Conservation (phyloP, 2,329 filamentous ascomycete species). For the Rhynchosporium graminicola region DNA sequence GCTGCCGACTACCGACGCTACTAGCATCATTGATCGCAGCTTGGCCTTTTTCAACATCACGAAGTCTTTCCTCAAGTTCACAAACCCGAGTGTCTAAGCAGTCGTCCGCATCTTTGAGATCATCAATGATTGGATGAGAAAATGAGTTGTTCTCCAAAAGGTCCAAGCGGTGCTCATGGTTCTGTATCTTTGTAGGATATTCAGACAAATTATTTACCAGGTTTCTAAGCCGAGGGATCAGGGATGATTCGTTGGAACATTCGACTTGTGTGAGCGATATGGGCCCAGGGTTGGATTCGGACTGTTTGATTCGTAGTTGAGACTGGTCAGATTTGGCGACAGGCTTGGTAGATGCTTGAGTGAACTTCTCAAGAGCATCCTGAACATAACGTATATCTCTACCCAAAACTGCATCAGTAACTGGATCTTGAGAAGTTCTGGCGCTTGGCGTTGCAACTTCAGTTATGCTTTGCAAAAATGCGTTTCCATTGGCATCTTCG, state of each 20-base stretch:
- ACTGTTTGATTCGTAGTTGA: constrained; percentile 30
- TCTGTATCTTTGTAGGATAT: constrained; percentile 32
- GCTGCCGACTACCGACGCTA: constrained; percentile 31
- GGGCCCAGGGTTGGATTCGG: constrained; percentile 18
- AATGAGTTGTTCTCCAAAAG: constrained; percentile 71
- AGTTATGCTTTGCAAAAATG: constrained; percentile 36
- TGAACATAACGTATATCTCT: constrained; percentile 27
- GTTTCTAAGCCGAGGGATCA: constrained; percentile 31
- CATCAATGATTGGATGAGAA: constrained; percentile 64
- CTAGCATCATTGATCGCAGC: constrained; percentile 45
- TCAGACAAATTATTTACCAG: constrained; percentile 32
- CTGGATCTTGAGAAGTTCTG: constrained; percentile 28
- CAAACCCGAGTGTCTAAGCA: constrained; percentile 65
- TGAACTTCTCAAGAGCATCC: constrained; percentile 29
- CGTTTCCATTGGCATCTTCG: constrained; percentile 34
- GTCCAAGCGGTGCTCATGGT: constrained; percentile 65
- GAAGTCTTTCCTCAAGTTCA: constrained; percentile 66
- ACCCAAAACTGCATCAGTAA: constrained; percentile 22
- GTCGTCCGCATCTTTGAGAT: constrained; percentile 68
- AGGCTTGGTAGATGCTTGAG: constrained; percentile 19
- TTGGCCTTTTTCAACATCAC: constrained; percentile 58
- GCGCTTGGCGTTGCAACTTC: constrained; percentile 36
- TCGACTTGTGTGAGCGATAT: constrained; percentile 14
- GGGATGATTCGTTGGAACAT: constrained; percentile 20
- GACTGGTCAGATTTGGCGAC: constrained; percentile 21